Evolutionary conservation across 2,329 filamentous ascomycete species (phyloP), one percentile per base, ranked within the genome.

Genomic region (Cylindrodendrum hubeiense): DNA sequence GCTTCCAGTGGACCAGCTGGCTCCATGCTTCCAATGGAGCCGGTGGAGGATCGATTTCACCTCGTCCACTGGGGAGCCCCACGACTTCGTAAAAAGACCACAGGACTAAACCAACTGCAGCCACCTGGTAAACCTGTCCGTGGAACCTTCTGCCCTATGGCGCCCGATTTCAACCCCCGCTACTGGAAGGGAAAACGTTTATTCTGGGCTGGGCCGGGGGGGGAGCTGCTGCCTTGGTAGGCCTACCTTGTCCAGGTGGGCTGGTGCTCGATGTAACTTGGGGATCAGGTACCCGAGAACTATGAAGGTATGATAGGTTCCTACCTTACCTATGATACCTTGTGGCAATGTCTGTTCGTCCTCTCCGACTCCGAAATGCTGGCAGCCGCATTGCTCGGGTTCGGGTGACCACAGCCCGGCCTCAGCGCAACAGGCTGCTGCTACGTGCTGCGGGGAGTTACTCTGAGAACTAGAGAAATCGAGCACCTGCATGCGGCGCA

Each of bases 331-430:
- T 39, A 8, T 10, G 10, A 19, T 44, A 12, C 19, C 41, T 22
- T 19, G 4, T 13, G 21, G 21, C 5, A 12, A 15, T 13, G 21
- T 43, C 39, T 43, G 39, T 37, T 37, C 34, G 34, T 15, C 13
- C 13, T 12, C 39, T 22, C 19, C n/a, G 3, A 7, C 6, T 19
- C 8, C 43, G 13, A 22, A 24, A 12, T 44, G 21, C 2, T 24
- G 21, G 2, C 43, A 22, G 13, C 43, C 43, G 13, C 22, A 44
- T 13, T 39, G 17, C n/a, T 8, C 37, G 6, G 44, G 44, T 26
- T 47, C 44, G 44, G 44, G 44, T 47, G 7, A 26, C 44, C 22
- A 47, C 44, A 47, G 44, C 44, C 44, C 44, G 44, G 44, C 44
- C 17, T 47, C 22, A 15, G 24, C 44, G 26, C 26, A 12, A 33